Conservation (phyloP, 139 green algal genomes). For the Picochlorum costavermella region DNA sequence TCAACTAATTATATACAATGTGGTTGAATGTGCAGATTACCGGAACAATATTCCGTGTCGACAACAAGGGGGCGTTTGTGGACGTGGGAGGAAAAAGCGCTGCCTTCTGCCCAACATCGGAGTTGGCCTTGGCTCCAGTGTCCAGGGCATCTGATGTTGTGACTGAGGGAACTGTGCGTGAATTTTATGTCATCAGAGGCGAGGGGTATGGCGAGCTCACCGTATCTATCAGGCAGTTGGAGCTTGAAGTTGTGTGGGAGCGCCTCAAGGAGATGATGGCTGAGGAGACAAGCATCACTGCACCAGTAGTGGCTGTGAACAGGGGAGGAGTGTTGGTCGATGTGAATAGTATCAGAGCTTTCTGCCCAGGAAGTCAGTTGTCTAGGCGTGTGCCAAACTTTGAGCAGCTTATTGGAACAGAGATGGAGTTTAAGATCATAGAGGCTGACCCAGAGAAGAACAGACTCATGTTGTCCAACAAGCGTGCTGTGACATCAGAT, state of each 20-base stretch:
- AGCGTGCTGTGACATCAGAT: constrained; percentile 23
- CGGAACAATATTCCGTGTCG: constrained; percentile 40
- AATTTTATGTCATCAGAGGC: constrained; percentile 78
- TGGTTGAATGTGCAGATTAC: constrained; percentile 7
- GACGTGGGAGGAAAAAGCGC: constrained; percentile 89
- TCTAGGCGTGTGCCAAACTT: constrained; percentile 41
- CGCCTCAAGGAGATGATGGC: constrained; percentile 63
- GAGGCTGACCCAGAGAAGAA: constrained; percentile 88
- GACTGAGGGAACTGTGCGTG: constrained; percentile 50
- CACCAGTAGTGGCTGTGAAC: constrained; percentile 48
- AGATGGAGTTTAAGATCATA: constrained; percentile 84
- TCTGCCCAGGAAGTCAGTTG: constrained; percentile 65
- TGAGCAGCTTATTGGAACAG: constrained; percentile 65
- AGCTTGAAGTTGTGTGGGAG: constrained; percentile 69
- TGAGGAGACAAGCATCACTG: constrained; percentile 72
- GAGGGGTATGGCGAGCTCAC: constrained; percentile 58
- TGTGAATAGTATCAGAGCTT: constrained; percentile 60
- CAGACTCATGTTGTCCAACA: constrained; percentile 83
- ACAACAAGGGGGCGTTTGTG: constrained; percentile 80
- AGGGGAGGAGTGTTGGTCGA: constrained; percentile 51
- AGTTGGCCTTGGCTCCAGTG: constrained; percentile 76
- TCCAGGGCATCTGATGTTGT: constrained; percentile 68
- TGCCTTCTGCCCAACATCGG: constrained; percentile 67
- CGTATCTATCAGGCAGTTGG: constrained; percentile 66
- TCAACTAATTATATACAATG: background rate